Percentiles rank a stretch among this genome's conserved stretches.
Evolutionary conservation across 2,329 filamentous ascomycete species (phyloP).

Genomic region (Alternaria sp.): DNA sequence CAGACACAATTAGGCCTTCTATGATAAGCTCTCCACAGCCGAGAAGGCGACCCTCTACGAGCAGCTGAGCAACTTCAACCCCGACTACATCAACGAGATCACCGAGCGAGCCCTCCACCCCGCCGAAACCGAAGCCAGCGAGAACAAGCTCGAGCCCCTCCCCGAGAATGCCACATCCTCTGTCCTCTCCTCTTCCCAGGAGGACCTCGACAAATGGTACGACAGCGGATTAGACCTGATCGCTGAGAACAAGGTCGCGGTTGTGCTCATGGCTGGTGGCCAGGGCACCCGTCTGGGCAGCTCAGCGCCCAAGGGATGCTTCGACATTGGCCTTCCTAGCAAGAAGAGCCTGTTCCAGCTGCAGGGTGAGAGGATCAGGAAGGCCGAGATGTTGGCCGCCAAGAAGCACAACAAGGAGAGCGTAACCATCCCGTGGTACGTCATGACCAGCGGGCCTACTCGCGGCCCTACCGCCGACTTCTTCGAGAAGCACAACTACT

Average conservation of each 20-base stretch:
- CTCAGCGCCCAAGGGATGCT: constrained; percentile 96
- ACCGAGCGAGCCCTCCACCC: constrained; percentile 82
- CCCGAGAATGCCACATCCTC: constrained; percentile 86
- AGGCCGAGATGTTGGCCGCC: constrained; percentile 80
- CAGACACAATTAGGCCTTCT: constrained; percentile 63
- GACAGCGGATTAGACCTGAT: constrained; percentile 70
- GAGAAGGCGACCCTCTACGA: constrained; percentile 82
- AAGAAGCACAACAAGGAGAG: constrained; percentile 67
- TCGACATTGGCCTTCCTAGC: constrained; percentile 91
- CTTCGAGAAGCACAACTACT: constrained; percentile 88
- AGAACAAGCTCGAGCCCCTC: constrained; percentile 76
- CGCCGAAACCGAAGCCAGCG: constrained; percentile 63
- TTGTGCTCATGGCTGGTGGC: constrained; percentile 96
- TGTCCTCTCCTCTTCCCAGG: constrained; percentile 83
- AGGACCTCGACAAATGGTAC: constrained; percentile 86
- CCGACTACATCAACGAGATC: constrained; percentile 85
- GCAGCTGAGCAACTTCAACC: constrained; percentile 83
- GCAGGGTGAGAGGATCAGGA: constrained; percentile 91
- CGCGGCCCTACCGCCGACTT: constrained; percentile 90
- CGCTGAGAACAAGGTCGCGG: constrained; percentile 73
- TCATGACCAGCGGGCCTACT: constrained; percentile 98
- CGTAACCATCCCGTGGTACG: constrained; percentile 88
- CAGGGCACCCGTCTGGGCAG: constrained; percentile 95
- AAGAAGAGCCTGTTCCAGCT: constrained; percentile 97
- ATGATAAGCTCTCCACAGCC: constrained; percentile 73